These are phyloP conservation scores for Bipolaris cookei DNA, from an alignment of 2,329 filamentous ascomycete genomes.

Conservation along the genomic window DNA sequence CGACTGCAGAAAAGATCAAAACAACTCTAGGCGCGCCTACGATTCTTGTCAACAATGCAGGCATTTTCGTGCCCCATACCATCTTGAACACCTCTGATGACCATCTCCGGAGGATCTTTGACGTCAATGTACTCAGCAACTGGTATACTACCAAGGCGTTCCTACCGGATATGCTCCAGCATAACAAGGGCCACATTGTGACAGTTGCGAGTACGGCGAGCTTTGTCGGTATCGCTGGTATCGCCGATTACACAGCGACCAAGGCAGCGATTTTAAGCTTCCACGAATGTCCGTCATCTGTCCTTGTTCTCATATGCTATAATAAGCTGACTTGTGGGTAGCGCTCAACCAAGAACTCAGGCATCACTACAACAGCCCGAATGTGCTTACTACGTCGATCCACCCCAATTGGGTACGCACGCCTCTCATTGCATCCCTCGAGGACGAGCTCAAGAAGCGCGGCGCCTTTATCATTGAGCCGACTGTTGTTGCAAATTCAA, in stretches of 20 bases:
- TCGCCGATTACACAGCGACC: slow-evolving; percentile 60
- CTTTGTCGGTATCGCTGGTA: slow-evolving; percentile 55
- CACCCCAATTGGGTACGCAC: slow-evolving; percentile 54
- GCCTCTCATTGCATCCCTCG: slow-evolving; percentile 46
- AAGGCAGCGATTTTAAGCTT: slow-evolving; percentile 61
- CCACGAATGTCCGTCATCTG: slow-evolving; percentile 59
- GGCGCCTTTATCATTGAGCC: slow-evolving; percentile 48
- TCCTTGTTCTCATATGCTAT: slow-evolving; percentile 45
- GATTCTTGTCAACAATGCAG: slow-evolving; percentile 49
- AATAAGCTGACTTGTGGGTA: slow-evolving; percentile 2
- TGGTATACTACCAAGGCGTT: slow-evolving; percentile 46
- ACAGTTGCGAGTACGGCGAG: slow-evolving; percentile 62
- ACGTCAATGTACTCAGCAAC: slow-evolving; percentile 48
- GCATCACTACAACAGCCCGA: slow-evolving; percentile 48
- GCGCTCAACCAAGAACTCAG: slow-evolving; percentile 50
- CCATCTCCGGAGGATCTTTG: slow-evolving; percentile 44
- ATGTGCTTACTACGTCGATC: slow-evolving; percentile 52
- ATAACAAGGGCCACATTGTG: slow-evolving; percentile 60
- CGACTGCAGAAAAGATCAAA: slow-evolving; percentile 33
- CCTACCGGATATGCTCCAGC: slow-evolving; percentile 45
- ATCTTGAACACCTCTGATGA: slow-evolving; percentile 42
- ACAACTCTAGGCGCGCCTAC: slow-evolving; percentile 34
- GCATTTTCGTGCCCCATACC: slow-evolving; percentile 37
- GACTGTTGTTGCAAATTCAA: slow-evolving; percentile 48
- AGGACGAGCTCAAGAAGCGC: slow-evolving; percentile 39